Evolutionary conservation across 1,139 yeast genomes (phyloP).

Genomic region (Geotrichum cucujoidarum): DNA sequence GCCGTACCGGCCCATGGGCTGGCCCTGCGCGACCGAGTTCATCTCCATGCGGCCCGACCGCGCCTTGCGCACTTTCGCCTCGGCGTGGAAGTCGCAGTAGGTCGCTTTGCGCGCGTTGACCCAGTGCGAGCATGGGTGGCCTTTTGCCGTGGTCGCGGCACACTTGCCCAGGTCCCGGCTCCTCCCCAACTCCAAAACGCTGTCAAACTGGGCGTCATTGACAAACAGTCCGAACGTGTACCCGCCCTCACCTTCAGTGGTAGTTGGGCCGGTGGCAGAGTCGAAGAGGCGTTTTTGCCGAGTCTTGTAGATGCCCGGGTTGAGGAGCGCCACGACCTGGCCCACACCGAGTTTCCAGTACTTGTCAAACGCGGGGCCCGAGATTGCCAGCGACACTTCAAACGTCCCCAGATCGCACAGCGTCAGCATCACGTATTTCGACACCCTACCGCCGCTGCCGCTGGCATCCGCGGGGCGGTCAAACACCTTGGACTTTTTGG

Average conservation of each 20-base stretch:
- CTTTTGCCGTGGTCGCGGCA: constrained; percentile 44
- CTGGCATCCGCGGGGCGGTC: not conserved
- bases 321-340: constrained; percentile 65
- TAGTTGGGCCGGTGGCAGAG: constrained; percentile 21
- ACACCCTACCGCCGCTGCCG: constrained; percentile 27
- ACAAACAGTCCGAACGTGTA: constrained; percentile 56
- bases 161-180: constrained; percentile 71
- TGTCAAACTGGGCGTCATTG: constrained; percentile 43
- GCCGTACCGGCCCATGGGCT: constrained; percentile 11
- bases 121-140: constrained; percentile 53
- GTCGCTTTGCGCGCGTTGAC: constrained; percentile 50
- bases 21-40: constrained; percentile 33
- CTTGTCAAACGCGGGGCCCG: constrained; percentile 61
- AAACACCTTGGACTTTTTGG: constrained; percentile 52
- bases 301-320: constrained; percentile 57
- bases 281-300: constrained; percentile 13
- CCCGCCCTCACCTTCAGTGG: constrained; percentile 29
- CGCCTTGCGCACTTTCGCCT: constrained; percentile 49
- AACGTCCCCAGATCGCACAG: constrained; percentile 59
- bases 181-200: constrained; percentile 67
- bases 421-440: constrained; percentile 56
- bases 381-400: constrained; percentile 56
- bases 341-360: constrained; percentile 74
- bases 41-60: constrained; percentile 66
- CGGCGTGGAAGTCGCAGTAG: constrained; percentile 70